Evolutionary conservation across 352 stramenopile species (phyloP).

Genomic region (Paralagenidium karlingii): DNA sequence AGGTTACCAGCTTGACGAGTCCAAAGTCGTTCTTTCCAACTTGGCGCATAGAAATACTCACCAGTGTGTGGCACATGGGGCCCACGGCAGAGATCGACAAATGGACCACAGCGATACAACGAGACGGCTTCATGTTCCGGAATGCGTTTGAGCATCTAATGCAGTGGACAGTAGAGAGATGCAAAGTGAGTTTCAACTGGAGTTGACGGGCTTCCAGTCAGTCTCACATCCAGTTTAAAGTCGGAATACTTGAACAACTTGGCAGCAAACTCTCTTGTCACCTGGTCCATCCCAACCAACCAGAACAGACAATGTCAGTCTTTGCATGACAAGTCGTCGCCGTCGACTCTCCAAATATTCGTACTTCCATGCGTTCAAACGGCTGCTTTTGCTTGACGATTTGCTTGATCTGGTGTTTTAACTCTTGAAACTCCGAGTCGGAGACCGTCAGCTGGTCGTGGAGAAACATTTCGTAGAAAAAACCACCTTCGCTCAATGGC

Average conservation of each 20-base stretch:
- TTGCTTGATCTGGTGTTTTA: conserved; percentile 88
- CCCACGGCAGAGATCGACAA: conserved; percentile 96
- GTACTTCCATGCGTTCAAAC: conserved; percentile 86
- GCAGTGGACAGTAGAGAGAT: too few species aligned
- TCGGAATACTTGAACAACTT: conserved; percentile 89
- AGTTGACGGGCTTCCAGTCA: conserved; percentile 68
- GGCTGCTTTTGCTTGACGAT: conserved; percentile 92
- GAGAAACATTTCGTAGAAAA: conserved; percentile 96
- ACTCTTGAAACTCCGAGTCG: conserved; percentile 53
- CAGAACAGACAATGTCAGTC: neutral
- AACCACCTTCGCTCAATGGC: conserved; percentile 91
- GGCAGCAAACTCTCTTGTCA: conserved; percentile 83
- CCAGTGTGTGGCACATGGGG: conserved; percentile 93
- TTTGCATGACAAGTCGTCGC: conserved; percentile 4
- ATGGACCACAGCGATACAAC: conserved; percentile 94
- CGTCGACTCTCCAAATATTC: too few species aligned
- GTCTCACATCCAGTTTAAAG: conserved; percentile 84
- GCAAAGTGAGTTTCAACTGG: conserved; percentile 65
- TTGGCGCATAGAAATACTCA: too few species aligned
- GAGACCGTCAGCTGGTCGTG: conserved; percentile 49
- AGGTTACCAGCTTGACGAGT: too few species aligned
- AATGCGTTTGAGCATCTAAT: conserved; percentile 94
- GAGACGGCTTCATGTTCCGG: conserved; percentile 86
- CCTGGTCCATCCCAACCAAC: too few species aligned
- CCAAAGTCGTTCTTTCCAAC: too few species aligned